Base-by-base conservation (phyloP, 2,329 filamentous ascomycete genomes). In the Akanthomyces dipterigenus region DNA sequence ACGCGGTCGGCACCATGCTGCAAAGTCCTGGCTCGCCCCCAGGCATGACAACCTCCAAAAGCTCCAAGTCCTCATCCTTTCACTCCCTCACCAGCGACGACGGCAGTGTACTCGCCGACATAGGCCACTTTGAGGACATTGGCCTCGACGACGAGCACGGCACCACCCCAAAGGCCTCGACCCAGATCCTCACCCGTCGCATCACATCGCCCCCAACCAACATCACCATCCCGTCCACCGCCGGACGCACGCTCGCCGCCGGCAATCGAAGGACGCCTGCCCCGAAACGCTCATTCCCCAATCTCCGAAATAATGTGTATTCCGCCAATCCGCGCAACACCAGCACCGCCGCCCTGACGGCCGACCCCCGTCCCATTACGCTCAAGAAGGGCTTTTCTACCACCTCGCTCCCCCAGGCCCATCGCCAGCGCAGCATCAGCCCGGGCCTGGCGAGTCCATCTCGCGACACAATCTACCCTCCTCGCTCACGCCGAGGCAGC, bases 121-220 rank as follows among this genome's bases (percentile, higher is more conserved):
- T 88, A 62, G 87, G 86, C 65, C 87, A 97, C 72, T 97, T 97
- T 69, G 93, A 98, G 73, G 93, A 97, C 66, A 96, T 97, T 71
- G 91, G 89, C 14, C 84, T 98, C 34, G 88, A 92, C 67, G 87
- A 92, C 64, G 66, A 65, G 68, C 66, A 61, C 71, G 34, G 18
- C 68, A 28, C 73, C 72, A 82, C 82, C 40, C 83, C 83, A 65
- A 82, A 80, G 64, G 71, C 77, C 42, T 77, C 76, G 9, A 79
- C 76, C 42, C 73, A 78, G 38, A 70, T 77, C 57, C 76, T 80
- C 63, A 69, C 78, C 58, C 75, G 74, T 64, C 62, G 56, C 51
- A 51, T 53, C 54, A 62, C 54, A 18, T 55, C 61, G 42, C 61
- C 54, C 12, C 31, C 42, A 12, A 16, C 38, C 36, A 46, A 67